Base-by-base conservation (phyloP, 192 early-diverging fungal species). In the Haplosporangium gracile region DNA sequence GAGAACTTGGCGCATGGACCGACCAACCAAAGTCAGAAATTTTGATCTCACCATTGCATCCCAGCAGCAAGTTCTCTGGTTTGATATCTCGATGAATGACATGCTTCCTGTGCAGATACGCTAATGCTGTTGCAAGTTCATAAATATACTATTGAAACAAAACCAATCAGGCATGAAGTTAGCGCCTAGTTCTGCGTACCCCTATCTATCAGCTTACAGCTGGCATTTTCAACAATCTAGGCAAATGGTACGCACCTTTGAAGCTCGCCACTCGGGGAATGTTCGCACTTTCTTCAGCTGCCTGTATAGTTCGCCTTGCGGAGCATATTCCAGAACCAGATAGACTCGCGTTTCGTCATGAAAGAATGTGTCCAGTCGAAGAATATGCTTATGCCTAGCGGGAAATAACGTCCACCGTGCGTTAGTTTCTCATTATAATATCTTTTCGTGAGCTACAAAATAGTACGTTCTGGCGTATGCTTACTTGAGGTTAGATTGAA, bases 1-100 rank as follows among this genome's bases (percentile, higher is more conserved):
- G 94, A 72, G 91, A 89, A 71, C 93, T 91, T 22, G 93, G 95
- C 40, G 96, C 93, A 80, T 97, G 96, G 16, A 99, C 97, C 2
- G 96, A 96, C 98, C 98, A 99, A 2, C 98, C 98, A 92, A 99
- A 99, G 90, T 99, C 98, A 20, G 94, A 96, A 85, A 99, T 97
- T 78, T 98, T 98, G 55, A 99, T 90, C 77, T 98, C 96, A 39
- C 96, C 97, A 38, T 95, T 90, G 24, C 93, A 78, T n/a, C 95
- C 96, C 32, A 99, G 85, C 75, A 99, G 86, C 75, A 99, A 80
- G 73, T 99, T 99, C 81, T 98, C 97, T 32, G 97, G 98, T 88
- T 99, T 99, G 79, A 99, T 97, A 79, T 99, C 98, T 68, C 98
- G 90, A 79, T 99, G 98, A 81, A 99, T 98, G 20, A 99, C 95